phyloP scores from a whole-genome alignment of 2,329 filamentous ascomycete genomes.

The Chaetomium sp. region DNA sequence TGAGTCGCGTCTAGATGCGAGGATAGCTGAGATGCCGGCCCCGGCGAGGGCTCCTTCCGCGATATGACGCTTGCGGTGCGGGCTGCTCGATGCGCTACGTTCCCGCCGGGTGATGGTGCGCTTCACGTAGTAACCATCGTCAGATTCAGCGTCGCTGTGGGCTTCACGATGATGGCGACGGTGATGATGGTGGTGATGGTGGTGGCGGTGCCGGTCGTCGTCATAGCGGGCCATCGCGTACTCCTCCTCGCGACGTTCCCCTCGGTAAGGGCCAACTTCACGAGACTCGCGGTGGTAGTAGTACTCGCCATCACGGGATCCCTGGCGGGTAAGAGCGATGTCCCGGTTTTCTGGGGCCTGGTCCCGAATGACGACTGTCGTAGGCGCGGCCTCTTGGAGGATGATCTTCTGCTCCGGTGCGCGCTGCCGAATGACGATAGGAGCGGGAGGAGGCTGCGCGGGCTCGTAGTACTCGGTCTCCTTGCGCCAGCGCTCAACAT shows the following conservation, averaged over 20 bases:
- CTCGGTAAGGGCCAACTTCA: constrained; percentile 47
- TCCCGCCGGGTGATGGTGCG: constrained; percentile 54
- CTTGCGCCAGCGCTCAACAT: constrained; percentile 61
- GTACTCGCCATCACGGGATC: constrained; percentile 52
- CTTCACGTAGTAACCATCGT: constrained; percentile 47
- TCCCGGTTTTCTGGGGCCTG: constrained; percentile 41
- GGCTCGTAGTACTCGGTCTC: constrained; percentile 65
- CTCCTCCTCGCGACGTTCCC: constrained; percentile 41
- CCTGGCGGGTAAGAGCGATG: constrained; percentile 40
- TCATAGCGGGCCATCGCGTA: constrained; percentile 40
- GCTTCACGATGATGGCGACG: constrained; percentile 44
- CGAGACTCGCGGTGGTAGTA: constrained; percentile 54
- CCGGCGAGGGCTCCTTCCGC: constrained; percentile 67
- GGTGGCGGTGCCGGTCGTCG: constrained; percentile 40
- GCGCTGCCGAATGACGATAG: constrained; percentile 41
- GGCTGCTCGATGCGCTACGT: constrained; percentile 49
- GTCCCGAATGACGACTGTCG: constrained; percentile 45
- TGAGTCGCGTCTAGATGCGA: constrained; percentile 56
- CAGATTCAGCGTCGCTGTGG: constrained; percentile 42
- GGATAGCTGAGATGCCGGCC: constrained; percentile 61
- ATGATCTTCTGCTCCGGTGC: constrained; percentile 56
- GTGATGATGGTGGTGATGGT: constrained; percentile 43
- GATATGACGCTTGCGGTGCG: constrained; percentile 60
- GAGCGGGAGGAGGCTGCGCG: constrained; percentile 52
- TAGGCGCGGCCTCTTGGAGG: constrained; percentile 47